These are phyloP conservation scores for Lentinula raphanica DNA, from an alignment of 768 basidiomycete genomes.

Conservation along the genomic window DNA sequence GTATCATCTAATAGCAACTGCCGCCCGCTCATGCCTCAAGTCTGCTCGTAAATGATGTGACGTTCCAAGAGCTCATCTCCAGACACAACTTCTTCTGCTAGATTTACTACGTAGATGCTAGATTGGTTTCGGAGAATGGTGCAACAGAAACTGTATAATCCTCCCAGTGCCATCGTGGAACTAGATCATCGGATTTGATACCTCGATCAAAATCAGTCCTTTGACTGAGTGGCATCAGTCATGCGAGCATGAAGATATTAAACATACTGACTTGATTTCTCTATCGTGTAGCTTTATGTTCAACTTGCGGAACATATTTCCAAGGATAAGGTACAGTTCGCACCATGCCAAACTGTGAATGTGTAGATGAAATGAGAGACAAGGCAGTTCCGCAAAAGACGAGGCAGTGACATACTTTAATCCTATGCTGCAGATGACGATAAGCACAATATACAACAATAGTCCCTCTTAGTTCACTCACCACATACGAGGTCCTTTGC, in stretches of 20 bases:
- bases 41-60: too few species aligned
- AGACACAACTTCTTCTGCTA: too few species aligned
- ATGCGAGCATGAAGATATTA: not conserved
- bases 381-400: too few species aligned
- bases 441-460: not conserved
- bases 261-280: not conserved
- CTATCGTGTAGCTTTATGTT: slow-evolving; percentile 10
- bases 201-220: not conserved
- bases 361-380: slow-evolving; percentile 1
- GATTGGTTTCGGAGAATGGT: too few species aligned
- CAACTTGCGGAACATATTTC: slow-evolving; percentile 16
- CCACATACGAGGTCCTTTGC: slow-evolving; percentile 41
- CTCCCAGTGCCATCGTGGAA: not conserved
- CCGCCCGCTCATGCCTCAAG: too few species aligned
- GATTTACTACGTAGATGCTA: too few species aligned
- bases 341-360: slow-evolving; percentile 16
- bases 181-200: not conserved
- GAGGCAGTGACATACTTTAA: not conserved
- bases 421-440: not conserved
- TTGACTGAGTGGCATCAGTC: not conserved
- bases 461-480: slow-evolving; percentile 17
- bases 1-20: too few species aligned
- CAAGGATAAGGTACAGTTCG: slow-evolving; percentile 17
- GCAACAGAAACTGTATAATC: not conserved
- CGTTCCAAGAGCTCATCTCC: too few species aligned